Base-by-base conservation (phyloP, 1,284 basidiomycete species). In the Apiotrichum siamense region DNA sequence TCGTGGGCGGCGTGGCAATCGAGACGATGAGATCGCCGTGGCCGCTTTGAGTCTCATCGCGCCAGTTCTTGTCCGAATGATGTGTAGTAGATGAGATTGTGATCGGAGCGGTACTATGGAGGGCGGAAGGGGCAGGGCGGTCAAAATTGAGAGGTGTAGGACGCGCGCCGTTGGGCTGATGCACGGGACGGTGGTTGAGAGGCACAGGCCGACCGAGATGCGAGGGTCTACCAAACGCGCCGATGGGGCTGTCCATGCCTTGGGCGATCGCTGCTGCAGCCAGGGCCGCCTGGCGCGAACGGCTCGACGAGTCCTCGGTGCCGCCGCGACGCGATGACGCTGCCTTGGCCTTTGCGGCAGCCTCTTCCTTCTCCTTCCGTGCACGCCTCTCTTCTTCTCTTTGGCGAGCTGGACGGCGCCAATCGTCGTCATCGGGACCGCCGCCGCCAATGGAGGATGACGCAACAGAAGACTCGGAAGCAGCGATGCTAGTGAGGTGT, bases 161-260 rank as follows among this genome's bases (percentile, higher is more conserved):
- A 12, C 36, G 31, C 12, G 17, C 32, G 29, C 11, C 21, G 24
- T 36, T 3, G n/a, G 39, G 21, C 36, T 9, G 23, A 25, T 43
- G 18, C 18, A 29, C 31, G n/a, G 41, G 45, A 17, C 45, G 47
- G 51, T 29, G 32, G 49, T 52, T 51, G 38, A 51, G 43, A 11
- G 39, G 50, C 4, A 43, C 40, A 4, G 45, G 53, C 6, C 49
- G 49, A 7, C 45, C 45, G 13, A 58, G 50, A 15, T 50, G 47
- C 17, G 54, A 51, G 3, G 60, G 63, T 40, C 58, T 56, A 1
- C 65, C 65, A 38, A 67, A 67, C 12, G 58, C 39, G 6, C 65
- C 65, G 63, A 67, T 67, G 5, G 63, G 55, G 17, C n/a, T n/a
- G n/a, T 62, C 64, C 48, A 67, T 52, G 17, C 54, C 55, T 7